A percentile compares a stretch with the other conserved stretches of the same genome.
Conservation (phyloP, 2,329 filamentous ascomycete species). For the Trichophyton mentagrophytes region DNA sequence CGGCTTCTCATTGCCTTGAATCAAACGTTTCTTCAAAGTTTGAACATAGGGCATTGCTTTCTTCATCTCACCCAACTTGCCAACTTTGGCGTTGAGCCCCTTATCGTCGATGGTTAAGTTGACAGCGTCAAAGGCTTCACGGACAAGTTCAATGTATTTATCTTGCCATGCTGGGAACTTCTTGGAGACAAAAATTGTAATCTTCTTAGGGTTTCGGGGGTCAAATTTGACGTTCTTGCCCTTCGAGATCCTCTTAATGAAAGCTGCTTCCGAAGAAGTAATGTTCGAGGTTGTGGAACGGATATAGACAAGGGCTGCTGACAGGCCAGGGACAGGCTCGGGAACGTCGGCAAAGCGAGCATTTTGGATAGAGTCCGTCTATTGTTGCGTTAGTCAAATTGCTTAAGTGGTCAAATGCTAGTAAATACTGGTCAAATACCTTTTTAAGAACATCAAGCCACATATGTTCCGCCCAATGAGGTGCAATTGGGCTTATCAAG, state of each 20-base stretch:
- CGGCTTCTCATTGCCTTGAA: slow-evolving; percentile 51
- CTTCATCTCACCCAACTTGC: slow-evolving; percentile 73
- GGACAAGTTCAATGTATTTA: slow-evolving; percentile 71
- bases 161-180: slow-evolving; percentile 84
- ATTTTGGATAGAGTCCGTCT: slow-evolving; percentile 62
- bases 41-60: slow-evolving; percentile 98
- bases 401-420: background rate
- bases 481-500: slow-evolving; percentile 69
- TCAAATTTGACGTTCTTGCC: slow-evolving; percentile 79
- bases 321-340: slow-evolving; percentile 52
- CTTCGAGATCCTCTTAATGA: slow-evolving; percentile 78
- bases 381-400: background rate
- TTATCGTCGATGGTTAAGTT: slow-evolving; percentile 63
- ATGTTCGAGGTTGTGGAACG: slow-evolving; percentile 62
- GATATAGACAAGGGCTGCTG: slow-evolving; percentile 72
- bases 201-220: slow-evolving; percentile 80
- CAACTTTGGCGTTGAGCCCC: slow-evolving; percentile 61
- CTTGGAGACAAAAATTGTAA: slow-evolving; percentile 70
- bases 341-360: slow-evolving; percentile 62
- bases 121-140: slow-evolving; percentile 52
- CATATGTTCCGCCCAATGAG: slow-evolving; percentile 89
- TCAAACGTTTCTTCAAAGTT: slow-evolving; percentile 66
- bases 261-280: slow-evolving; percentile 63
- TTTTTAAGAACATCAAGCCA: slow-evolving; percentile 84
- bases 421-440: slow-evolving; percentile 16